Conservation (phyloP, 139 green algal species). For the Mesotaenium endlicherianum region DNA sequence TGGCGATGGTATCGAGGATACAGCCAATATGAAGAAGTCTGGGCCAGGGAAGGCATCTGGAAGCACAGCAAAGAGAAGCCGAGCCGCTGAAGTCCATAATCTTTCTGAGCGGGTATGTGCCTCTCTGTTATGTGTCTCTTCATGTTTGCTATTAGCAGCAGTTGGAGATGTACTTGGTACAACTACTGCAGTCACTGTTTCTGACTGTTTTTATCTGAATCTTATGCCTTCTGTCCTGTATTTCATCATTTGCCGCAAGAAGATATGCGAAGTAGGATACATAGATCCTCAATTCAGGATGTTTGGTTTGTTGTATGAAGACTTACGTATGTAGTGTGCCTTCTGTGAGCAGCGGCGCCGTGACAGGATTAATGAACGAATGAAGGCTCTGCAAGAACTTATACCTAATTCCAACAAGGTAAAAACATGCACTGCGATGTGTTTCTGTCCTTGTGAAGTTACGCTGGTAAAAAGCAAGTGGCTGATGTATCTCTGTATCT, state of each 20-base stretch:
- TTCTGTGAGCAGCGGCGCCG: constrained; percentile 27
- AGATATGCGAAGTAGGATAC: too few species aligned
- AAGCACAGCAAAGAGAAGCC: constrained; percentile 31
- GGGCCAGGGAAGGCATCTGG: background rate
- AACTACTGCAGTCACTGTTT: background rate
- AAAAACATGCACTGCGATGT: too few species aligned
- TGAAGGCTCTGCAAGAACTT: constrained; percentile 48
- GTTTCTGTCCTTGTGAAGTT: too few species aligned
- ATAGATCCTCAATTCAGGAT: too few species aligned
- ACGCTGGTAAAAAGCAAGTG: too few species aligned
- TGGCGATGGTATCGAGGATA: background rate
- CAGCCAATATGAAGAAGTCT: background rate
- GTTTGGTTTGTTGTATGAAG: background rate
- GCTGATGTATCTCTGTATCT: background rate
- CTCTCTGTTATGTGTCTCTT: background rate
- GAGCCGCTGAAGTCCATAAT: constrained; percentile 51
- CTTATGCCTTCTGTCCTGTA: background rate
- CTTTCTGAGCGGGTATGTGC: constrained; percentile 39
- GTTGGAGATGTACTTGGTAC: background rate
- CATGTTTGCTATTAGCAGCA: background rate
- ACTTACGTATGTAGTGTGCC: background rate
- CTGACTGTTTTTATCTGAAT: background rate
- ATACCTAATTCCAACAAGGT: constrained; percentile 55
- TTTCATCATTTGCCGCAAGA: background rate
- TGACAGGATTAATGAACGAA: constrained; percentile 50